Conservation (phyloP, 2,329 filamentous ascomycete genomes). For the Pseudogymnoascus sp. region DNA sequence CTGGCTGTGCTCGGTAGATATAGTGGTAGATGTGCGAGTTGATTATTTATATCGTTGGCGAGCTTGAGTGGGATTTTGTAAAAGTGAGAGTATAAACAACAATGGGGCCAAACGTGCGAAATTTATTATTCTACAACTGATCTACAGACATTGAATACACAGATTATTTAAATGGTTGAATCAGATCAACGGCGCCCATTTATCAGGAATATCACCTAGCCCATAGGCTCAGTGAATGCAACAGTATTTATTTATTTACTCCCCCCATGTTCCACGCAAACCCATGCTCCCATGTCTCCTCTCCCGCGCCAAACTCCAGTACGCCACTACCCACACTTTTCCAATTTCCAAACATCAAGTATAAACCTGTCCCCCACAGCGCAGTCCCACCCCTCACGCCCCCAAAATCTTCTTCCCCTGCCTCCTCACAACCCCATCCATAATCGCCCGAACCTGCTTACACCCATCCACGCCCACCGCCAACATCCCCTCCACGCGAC, state of each 20-base stretch:
- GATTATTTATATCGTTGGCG: background rate
- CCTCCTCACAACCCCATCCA: constrained; percentile 71
- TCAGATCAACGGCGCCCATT: background rate
- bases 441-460: constrained; percentile 69
- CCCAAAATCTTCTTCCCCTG: constrained; percentile 58
- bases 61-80: background rate
- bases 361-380: constrained; percentile 11
- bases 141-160: background rate
- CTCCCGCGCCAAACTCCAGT: background rate
- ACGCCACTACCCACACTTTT: constrained; percentile 34
- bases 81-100: background rate
- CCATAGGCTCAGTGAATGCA: constrained; percentile 3
- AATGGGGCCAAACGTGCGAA: background rate
- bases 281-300: constrained; percentile 13
- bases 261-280: constrained; percentile 16
- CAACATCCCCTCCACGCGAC: constrained; percentile 81
- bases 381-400: constrained; percentile 34
- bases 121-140: background rate
- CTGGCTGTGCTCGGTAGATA: background rate
- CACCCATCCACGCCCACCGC: constrained; percentile 88
- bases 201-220: background rate
- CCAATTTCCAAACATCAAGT: constrained; percentile 29
- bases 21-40: background rate
- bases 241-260: constrained; percentile 8
- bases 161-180: background rate